These are phyloP conservation scores for Pisolithus sp. DNA, from an alignment of 768 basidiomycete genomes.

Conservation along the genomic window DNA sequence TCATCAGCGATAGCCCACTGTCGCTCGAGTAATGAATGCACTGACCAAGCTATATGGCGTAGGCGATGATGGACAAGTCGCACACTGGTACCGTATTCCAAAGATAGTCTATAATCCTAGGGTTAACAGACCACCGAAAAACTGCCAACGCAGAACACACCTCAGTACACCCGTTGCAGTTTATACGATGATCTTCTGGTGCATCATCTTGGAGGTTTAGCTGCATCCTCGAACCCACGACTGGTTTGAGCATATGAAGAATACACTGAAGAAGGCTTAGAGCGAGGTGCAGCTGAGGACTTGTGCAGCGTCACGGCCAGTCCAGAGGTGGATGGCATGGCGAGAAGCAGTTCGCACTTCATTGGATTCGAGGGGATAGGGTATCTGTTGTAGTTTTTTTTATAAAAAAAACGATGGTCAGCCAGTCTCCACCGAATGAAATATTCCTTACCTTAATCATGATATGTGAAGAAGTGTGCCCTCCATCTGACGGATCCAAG, in stretches of 20 bases:
- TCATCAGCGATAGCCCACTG: neutral
- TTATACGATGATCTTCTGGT: conserved; percentile 48
- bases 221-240: conserved; percentile 48
- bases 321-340: conserved; percentile 71
- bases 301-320: conserved; percentile 63
- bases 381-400: conserved; percentile 51
- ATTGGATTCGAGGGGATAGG: conserved; percentile 66
- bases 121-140: neutral
- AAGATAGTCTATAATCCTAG: conserved; percentile 49
- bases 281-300: conserved; percentile 42
- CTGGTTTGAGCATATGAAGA: conserved; percentile 62
- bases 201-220: conserved; percentile 24
- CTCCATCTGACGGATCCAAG: conserved; percentile 67
- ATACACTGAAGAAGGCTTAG: conserved; percentile 52
- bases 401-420: too few species aligned
- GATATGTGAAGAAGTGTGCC: conserved; percentile 81
- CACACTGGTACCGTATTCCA: conserved; percentile 85
- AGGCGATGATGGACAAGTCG: conserved; percentile 76
- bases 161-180: conserved; percentile 55
- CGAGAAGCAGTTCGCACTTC: conserved; percentile 75
- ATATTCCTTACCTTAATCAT: conserved; percentile 72
- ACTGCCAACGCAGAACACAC: conserved; percentile 33
- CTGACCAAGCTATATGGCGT: conserved; percentile 66
- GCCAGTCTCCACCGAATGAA: neutral
- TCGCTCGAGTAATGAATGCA: neutral